Base-by-base conservation (phyloP, 225 moss, liverwort and hornwort genomes). In the Bryoerythrophyllum caledonicum region DNA sequence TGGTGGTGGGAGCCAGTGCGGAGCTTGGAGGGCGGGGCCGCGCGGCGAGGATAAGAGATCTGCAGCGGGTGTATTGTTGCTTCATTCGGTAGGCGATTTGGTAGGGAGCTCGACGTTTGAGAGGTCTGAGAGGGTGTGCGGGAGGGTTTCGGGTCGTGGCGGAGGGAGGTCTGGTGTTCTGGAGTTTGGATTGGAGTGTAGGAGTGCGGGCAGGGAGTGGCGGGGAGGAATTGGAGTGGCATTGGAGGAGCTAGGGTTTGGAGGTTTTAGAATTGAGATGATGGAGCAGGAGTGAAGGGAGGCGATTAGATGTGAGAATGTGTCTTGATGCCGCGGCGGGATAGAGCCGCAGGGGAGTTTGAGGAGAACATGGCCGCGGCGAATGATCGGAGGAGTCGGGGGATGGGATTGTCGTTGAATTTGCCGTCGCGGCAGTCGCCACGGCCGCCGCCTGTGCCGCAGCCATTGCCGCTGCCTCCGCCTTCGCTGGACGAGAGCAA, bases 381-480 rank as follows among this genome's bases (percentile, higher is more conserved):
- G 32, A 96, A 93, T 83, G 91, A 91, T 8, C 87, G 86, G 85
- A 84, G 90, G 76, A 90, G 79, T 51, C 80, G 90, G 82, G 85
- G 88, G 43, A 71, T 85, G 61, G 85, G 88, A 38, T 80, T 88
- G 73, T 88, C 88, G 68, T 77, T 94, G 82, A 91, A 64, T 74
- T 74, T 95, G 81, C 95, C 95, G 52, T 86, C 88, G 68, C 95
- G 80, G 48, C 68, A 85, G 70, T 59, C 73, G 64, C 84, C 86
- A 23, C 78, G 80, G n/a, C 87, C 88, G 27, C 82, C 85, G 26
- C 89, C 92, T 3, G 84, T 86, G 10, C 91, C 92, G 0, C 88
- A 91, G 78, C 92, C 96, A 72, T 77, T 97, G 72, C 96, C 96
- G 19, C 78, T 96, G 37, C 96, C 96, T 38, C 92, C 91, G 48